Percentiles rank a stretch among this genome's conserved stretches.
Conservation (phyloP, 257 asterid genomes). For the Echites panduratus region DNA sequence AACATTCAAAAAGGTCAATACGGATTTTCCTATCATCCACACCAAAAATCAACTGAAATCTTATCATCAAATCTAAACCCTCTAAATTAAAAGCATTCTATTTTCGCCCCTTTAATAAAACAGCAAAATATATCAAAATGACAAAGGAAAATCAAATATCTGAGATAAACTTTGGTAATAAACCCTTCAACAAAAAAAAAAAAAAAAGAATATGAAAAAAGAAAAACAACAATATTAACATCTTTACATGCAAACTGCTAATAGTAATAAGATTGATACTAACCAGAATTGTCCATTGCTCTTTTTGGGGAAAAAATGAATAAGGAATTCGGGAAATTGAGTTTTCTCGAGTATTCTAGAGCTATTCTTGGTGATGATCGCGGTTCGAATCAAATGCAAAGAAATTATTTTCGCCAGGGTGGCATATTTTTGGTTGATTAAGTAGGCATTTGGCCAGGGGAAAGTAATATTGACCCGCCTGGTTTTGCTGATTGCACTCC, state of each 20-base stretch:
- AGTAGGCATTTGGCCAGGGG: background rate
- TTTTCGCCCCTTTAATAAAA: background rate
- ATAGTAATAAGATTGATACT: slow-evolving; percentile 1
- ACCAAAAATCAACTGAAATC: slow-evolving; percentile 6
- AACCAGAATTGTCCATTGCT: slow-evolving; percentile 24
- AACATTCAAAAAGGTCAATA: background rate
- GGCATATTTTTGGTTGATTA: background rate
- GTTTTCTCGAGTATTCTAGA: background rate
- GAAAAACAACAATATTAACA: too few relatives aligned
- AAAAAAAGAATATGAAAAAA: too few relatives aligned
- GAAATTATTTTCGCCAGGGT: background rate
- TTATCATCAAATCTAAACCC: background rate
- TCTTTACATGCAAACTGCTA: background rate
- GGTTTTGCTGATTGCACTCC: background rate
- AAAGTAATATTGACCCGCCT: background rate
- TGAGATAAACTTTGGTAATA: background rate
- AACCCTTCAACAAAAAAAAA: background rate
- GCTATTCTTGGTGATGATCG: slow-evolving; percentile 7
- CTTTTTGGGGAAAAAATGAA: background rate
- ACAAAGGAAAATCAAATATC: background rate
- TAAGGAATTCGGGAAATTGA: background rate
- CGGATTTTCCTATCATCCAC: background rate
- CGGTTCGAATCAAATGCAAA: background rate
- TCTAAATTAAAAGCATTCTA: background rate
- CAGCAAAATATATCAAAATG: background rate